Base-by-base conservation (phyloP, 1,284 basidiomycete species). In the Kwoniella shivajii region DNA sequence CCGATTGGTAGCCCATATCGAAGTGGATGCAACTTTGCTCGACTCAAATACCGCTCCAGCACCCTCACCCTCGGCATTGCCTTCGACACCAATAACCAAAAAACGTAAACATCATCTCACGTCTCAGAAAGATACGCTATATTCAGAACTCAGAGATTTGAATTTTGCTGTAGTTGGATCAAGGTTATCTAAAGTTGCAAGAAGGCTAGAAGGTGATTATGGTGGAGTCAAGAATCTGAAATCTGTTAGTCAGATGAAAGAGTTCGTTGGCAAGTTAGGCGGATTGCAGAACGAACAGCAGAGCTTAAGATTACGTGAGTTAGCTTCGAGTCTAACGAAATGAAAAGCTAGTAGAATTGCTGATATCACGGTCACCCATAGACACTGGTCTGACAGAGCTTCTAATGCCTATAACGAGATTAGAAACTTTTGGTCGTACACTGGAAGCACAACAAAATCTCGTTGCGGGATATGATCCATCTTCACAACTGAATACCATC, bases 381-480 rank as follows among this genome's bases (percentile, higher is more conserved):
- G 93, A 99, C 75, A 99, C 93, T 47, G 88, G 88, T 14, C 75
- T 99, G 36, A 93, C 92, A n/a, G 96, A 99, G 78, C 80, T 90
- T 72, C 82, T 99, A 42, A 86, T 94, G 66, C 85, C 88, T 13
- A 81, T 88, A 63, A 98, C 94, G 1, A 83, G 85, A 54, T 88
- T 88, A n/a, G 90, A 95, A 37, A 81, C 87, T 51, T 99, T 99
- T 80, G 92, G 92, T 77, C 88, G 87, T 70, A 88, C 87, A 20
- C 82, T 99, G 10, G 95, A 99, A 79, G 89, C 96, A 18, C 95
- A 99, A 73, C 96, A 99, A 76, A 98, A 98, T 75, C 82, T 97
- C 27, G 84, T 99, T 14, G 91, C 93, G 0, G 91, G 90, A 1
- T 92, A 93, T 72, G 88, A 96, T 69, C 79, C 88, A 31, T 80